Evolutionary conservation across 495 filamentous ascomycete genomes (phyloP), one percentile per base, ranked within the genome.

Genomic region (Neurospora sp.): DNA sequence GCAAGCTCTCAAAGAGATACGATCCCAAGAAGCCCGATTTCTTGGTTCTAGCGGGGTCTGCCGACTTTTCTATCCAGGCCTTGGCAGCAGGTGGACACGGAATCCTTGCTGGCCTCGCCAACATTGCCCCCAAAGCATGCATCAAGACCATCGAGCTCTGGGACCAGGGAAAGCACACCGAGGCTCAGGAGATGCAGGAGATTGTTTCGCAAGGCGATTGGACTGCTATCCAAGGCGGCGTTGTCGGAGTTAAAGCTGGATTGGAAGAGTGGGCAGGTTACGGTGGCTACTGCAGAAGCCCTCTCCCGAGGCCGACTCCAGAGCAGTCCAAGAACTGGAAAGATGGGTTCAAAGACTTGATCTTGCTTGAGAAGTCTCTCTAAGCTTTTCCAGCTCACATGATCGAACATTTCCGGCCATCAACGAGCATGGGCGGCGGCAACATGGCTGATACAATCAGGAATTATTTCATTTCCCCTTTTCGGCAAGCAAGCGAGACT

Each of bases 41-140:
- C 85, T 82, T 94, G 72, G 92, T 91, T 71, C 89, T 96, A 75
- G 94, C 92, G 14, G 94, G 94, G n/a, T 94, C 92, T 11, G 91
- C 91, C 73, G 94, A 98, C 81, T 97, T 97, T 81, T 92, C 91
- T 4, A 84, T 97, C 39, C 94, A 94, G 83, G 92, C 93, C 1
- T 83, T 97, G 14, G 83, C 94, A 53, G 92, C 86, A n/a, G 94
- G 94, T 59, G 94, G 94, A 38, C 91, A 91, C 68, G 94, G 94
- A 40, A 89, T 96, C 77, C 93, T 98, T 72, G 93, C 89, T 27
- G 94, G 94, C 3, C 85, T 93, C 10, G 94, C 89, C 70, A 98
- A 98, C 81, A 85, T 97, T 69, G 90, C 93, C 16, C 94, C 94
- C 10, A 89, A 88, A 72, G 86, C 92, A 22, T 94, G 93, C 81